Percentiles rank a stretch among this genome's conserved stretches.
Conservation (phyloP, 176 grass and related monocot genomes). For the Aegilops speltoides region DNA sequence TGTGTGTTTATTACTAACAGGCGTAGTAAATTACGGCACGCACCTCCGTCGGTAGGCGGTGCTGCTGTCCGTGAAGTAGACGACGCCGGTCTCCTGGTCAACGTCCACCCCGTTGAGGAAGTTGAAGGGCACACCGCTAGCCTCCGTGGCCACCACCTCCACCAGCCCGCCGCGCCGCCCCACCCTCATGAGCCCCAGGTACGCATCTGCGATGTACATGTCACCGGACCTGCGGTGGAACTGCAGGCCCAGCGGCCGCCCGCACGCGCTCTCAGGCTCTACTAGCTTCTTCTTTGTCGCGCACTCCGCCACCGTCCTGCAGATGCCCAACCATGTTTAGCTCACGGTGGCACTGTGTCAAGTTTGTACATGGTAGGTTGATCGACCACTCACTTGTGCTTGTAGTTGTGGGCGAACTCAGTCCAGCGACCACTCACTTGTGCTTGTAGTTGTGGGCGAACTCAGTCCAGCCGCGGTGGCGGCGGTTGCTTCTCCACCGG, state of each 20-base stretch:
- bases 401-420: too few relatives aligned
- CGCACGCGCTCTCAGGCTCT: constrained; percentile 68
- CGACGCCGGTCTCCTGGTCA: constrained; percentile 70
- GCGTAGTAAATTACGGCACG: too few relatives aligned
- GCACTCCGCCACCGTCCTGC: constrained; percentile 43
- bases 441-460: too few relatives aligned
- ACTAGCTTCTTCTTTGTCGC: constrained; percentile 19
- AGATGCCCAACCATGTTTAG: too few relatives aligned
- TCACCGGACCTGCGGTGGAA: constrained; percentile 62
- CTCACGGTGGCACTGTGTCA: too few relatives aligned
- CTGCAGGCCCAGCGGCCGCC: constrained; percentile 76
- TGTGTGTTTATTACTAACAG: too few relatives aligned
- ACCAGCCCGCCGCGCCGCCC: constrained; percentile 52
- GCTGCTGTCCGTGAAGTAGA: constrained; percentile 95
- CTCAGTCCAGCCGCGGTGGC: too few relatives aligned
- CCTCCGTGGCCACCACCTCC: constrained; percentile 42
- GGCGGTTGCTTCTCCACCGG: too few relatives aligned
- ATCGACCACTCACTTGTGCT: too few relatives aligned
- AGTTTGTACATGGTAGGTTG: too few relatives aligned
- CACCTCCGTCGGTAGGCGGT: constrained; percentile 52
- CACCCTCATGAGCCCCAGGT: constrained; percentile 68
- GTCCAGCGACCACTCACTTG: too few relatives aligned
- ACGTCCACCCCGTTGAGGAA: constrained; percentile 84
- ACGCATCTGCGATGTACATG: constrained; percentile 87
- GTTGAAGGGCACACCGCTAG: constrained; percentile 64